Percentiles rank a stretch among this genome's conserved stretches.
phyloP scores from a whole-genome alignment of 805 yeast species.

The Candida alai region DNA sequence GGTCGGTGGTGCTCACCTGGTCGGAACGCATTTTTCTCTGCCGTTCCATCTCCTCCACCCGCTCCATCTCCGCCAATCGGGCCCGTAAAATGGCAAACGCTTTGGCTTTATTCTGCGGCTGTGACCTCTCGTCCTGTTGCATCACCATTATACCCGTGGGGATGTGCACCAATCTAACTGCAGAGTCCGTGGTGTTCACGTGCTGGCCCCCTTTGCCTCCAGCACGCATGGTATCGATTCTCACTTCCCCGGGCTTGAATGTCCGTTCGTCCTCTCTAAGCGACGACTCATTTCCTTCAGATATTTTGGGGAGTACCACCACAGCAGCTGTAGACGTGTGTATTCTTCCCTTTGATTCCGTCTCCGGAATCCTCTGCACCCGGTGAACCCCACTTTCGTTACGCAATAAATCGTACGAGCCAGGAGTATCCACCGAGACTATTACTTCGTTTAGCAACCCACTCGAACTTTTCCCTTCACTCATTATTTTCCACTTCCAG shows the following conservation, averaged over 20 bases:
- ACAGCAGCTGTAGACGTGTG: constrained; percentile 98
- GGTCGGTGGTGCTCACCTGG: constrained; percentile 84
- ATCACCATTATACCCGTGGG: constrained; percentile 87
- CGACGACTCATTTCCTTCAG: constrained; percentile 48
- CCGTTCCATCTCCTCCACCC: constrained; percentile 56
- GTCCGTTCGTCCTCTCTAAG: constrained; percentile 55
- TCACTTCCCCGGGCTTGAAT: constrained; percentile 81
- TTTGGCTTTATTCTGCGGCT: constrained; percentile 88
- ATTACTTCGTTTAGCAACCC: constrained; percentile 79
- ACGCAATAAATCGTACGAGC: constrained; percentile 68
- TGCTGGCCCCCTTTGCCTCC: constrained; percentile 98
- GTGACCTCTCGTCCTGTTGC: constrained; percentile 95
- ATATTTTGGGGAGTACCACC: constrained; percentile 81
- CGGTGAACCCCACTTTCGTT: constrained; percentile 95
- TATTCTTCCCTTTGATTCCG: constrained; percentile 89
- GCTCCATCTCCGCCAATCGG: constrained; percentile 76
- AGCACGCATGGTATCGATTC: constrained; percentile 96
- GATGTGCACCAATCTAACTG: constrained; percentile 86
- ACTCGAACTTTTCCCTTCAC: constrained; percentile 51
- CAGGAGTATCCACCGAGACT: constrained; percentile 62
- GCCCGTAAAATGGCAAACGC: constrained; percentile 83
- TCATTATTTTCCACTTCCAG: constrained; percentile 66
- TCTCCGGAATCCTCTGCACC: constrained; percentile 90
- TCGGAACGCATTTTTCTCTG: constrained; percentile 68
- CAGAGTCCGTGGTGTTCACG: constrained; percentile 95